Evolutionary conservation across 306 rosid species (phyloP).

Genomic region (Prinsepia uniflora): DNA sequence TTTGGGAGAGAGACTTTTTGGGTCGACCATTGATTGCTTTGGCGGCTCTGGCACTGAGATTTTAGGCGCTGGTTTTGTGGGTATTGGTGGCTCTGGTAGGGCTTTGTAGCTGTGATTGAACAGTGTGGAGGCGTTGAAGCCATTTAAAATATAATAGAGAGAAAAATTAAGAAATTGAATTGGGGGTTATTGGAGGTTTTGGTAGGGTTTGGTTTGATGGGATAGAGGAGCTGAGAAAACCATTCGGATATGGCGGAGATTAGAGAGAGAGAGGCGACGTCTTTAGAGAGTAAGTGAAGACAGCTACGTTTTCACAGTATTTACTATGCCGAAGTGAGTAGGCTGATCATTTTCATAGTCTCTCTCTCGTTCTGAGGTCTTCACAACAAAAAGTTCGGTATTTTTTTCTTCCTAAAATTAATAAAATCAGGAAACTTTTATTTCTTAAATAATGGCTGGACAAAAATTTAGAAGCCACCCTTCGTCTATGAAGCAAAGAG

Average conservation of each 20-base stretch:
- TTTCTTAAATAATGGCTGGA: no score
- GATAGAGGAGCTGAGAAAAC: conserved; percentile 8
- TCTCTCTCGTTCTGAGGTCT: background rate
- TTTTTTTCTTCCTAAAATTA: no score
- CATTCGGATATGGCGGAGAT: conserved; percentile 18
- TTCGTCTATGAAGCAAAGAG: no score
- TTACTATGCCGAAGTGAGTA: background rate
- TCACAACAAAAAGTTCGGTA: background rate
- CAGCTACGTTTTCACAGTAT: background rate
- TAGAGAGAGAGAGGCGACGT: background rate
- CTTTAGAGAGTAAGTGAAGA: conserved; percentile 11
- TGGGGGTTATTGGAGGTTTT: background rate
- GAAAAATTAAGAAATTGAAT: background rate
- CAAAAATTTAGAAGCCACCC: no score
- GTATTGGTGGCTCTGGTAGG: conserved; percentile 40
- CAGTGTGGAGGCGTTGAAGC: conserved; percentile 71
- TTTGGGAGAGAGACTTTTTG: conserved; percentile 45
- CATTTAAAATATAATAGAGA: conserved; percentile 26
- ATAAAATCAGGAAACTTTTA: no score
- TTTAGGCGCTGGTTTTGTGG: conserved; percentile 42
- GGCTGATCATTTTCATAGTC: background rate
- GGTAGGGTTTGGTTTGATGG: conserved; percentile 17
- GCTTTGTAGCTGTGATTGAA: conserved; percentile 47
- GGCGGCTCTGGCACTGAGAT: conserved; percentile 36
- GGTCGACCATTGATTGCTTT: conserved; percentile 39